Evolutionary conservation across 2,329 filamentous ascomycete species (phyloP), one percentile per base, ranked within the genome.

Genomic region (Xylaria sp.): DNA sequence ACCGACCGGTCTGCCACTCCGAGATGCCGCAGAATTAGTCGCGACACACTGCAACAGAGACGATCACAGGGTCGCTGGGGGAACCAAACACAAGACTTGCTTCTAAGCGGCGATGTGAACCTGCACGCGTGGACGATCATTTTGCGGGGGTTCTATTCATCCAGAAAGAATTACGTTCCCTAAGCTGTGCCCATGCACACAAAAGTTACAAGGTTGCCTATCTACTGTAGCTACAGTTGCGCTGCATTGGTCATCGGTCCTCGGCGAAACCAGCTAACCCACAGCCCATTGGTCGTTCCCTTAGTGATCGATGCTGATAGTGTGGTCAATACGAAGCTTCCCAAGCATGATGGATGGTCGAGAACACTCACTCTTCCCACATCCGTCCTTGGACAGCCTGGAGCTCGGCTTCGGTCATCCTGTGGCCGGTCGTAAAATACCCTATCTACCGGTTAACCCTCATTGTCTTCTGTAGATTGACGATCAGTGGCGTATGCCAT

Each of bases 381-480:
- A 93, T 92, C 73, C 95, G 88, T 70, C 95, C 95, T 79, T 96
- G 91, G 33, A 98, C 94, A 63, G 92, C 90, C 73, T 90, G 85
- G 71, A 98, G 86, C 80, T 97, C 94, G 65, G 95, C 92, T 78
- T 91, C 89, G 1, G 92, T 96, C 88, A 97, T 93, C 75, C 93
- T 88, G 81, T 96, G 94, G 59, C 94, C 95, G 13, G 91, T 93
- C 6, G 95, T 97, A 79, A 97, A 91, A 77, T 91, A 91, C 63
- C 89, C 89, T 89, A 74, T 65, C 65, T 36, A 71, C 58, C 69
- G 70, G 76, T 81, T 73, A 80, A 65, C 63, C 60, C 68, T 64
- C 48, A 63, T 65, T 63, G 48, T 53, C 57, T 61, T 62, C 67
- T 60, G 23, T 56, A 46, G 51, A 62, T 56, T 28, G 66, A 53